phyloP scores from a whole-genome alignment of 352 stramenopile genomes.

The Phytophthora parvispora region DNA sequence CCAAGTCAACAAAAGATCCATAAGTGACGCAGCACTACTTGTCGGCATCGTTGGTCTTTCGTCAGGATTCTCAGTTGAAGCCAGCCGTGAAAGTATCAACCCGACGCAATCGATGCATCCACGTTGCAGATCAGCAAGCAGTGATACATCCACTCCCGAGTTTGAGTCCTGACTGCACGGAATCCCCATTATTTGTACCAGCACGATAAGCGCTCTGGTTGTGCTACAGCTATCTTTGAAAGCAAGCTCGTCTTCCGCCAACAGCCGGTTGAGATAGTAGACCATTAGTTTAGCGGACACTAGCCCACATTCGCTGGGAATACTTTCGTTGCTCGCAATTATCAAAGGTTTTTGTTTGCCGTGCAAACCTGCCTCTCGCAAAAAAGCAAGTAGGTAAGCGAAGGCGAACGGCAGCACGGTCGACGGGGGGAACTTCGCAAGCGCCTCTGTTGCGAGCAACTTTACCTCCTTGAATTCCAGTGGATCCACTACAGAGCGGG shows the following conservation, averaged over 20 bases:
- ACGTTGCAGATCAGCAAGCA: slow-evolving; percentile 71
- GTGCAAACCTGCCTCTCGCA: slow-evolving; percentile 33
- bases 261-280: slow-evolving; percentile 81
- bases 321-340: slow-evolving; percentile 20
- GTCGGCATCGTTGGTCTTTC: background rate
- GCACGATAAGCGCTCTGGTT: slow-evolving; percentile 35
- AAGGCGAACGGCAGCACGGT: slow-evolving; percentile 54
- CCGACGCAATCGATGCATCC: slow-evolving; percentile 79
- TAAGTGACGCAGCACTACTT: slow-evolving; percentile 20
- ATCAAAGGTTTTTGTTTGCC: slow-evolving; percentile 1
- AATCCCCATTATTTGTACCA: slow-evolving; percentile 67
- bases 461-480: slow-evolving; percentile 88
- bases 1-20: slow-evolving; percentile 51
- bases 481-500: slow-evolving; percentile 57
- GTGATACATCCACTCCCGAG: slow-evolving; percentile 27
- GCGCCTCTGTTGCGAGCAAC: slow-evolving; percentile 66
- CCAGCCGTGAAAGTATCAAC: slow-evolving; percentile 46
- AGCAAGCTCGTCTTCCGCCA: slow-evolving; percentile 48
- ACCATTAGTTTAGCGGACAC: slow-evolving; percentile 78
- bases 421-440: slow-evolving; percentile 52
- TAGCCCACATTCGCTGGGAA: slow-evolving; percentile 50
- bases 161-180: slow-evolving; percentile 26
- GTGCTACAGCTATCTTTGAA: slow-evolving; percentile 28
- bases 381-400: slow-evolving; percentile 52
- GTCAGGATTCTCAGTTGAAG: slow-evolving; percentile 1